phyloP scores from a whole-genome alignment of 345 rosid species.

The Nephelium lappaceum region DNA sequence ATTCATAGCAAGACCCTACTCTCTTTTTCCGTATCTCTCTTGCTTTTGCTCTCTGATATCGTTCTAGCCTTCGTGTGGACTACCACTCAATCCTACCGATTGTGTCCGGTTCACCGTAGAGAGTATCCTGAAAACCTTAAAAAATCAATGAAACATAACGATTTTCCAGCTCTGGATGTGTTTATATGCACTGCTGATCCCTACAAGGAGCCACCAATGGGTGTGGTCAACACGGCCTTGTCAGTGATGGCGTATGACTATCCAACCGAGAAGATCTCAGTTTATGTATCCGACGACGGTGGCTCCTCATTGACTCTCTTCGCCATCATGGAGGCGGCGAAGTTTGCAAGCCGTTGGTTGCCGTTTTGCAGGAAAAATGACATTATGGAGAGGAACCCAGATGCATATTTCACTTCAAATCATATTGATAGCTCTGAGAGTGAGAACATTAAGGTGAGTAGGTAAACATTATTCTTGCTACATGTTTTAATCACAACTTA shows the following conservation, averaged over 20 bases:
- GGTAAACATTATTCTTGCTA: too few species aligned
- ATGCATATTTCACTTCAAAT: conserved; percentile 51
- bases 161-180: conserved; percentile 64
- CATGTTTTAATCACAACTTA: not conserved
- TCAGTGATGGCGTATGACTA: conserved; percentile 83
- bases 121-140: conserved; percentile 53
- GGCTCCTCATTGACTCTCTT: conserved; percentile 73
- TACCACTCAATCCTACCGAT: conserved; percentile 38
- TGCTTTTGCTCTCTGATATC: conserved; percentile 51
- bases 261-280: conserved; percentile 66
- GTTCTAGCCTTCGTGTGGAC: conserved; percentile 75
- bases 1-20: conserved; percentile 21
- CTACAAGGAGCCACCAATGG: conserved; percentile 77
- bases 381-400: conserved; percentile 52
- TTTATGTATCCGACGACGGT: conserved; percentile 84
- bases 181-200: conserved; percentile 95
- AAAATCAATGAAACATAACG: conserved; percentile 28
- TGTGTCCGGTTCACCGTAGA: conserved; percentile 41
- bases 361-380: conserved; percentile 61
- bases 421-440: conserved; percentile 24
- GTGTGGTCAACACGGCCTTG: conserved; percentile 70
- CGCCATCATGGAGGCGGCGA: conserved; percentile 74
- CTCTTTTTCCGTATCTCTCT: conserved; percentile 23
- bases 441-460: conserved; percentile 53
- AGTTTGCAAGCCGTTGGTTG: conserved; percentile 70